Evolutionary conservation across 179 eudicot species (phyloP).

Genomic region (Spinacia oleracea): DNA sequence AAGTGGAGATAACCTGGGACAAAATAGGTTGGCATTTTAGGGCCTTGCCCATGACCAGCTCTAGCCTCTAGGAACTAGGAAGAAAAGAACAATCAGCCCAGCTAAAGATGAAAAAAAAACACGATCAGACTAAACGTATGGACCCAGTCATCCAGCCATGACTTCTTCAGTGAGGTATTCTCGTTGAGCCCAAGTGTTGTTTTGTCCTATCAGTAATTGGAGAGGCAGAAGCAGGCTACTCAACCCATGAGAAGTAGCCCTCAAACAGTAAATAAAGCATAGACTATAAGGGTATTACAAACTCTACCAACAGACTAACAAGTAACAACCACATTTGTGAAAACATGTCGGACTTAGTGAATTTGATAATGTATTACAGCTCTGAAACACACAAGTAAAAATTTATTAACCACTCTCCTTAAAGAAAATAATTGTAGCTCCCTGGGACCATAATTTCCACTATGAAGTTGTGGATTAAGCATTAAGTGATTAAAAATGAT

Average conservation of each 20-base stretch:
- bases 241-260: conserved; percentile 29
- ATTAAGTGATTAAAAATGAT: neutral
- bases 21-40: no score
- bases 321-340: neutral
- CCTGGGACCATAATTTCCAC: neutral
- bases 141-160: no score
- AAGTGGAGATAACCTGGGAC: no score
- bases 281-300: neutral
- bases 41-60: no score
- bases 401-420: conserved; percentile 10
- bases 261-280: conserved; percentile 2
- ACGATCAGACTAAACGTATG: no score
- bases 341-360: neutral
- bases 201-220: no score
- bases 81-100: no score
- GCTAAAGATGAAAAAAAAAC: no score
- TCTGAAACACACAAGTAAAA: neutral
- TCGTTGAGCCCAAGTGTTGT: no score
- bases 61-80: no score
- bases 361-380: conserved; percentile 4
- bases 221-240: no score
- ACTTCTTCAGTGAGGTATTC: no score
- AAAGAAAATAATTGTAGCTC: neutral
- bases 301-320: conserved; percentile 7
- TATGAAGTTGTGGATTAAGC: neutral